Conservation (phyloP, 768 basidiomycete genomes). For the Fomitopsis pulvina region DNA sequence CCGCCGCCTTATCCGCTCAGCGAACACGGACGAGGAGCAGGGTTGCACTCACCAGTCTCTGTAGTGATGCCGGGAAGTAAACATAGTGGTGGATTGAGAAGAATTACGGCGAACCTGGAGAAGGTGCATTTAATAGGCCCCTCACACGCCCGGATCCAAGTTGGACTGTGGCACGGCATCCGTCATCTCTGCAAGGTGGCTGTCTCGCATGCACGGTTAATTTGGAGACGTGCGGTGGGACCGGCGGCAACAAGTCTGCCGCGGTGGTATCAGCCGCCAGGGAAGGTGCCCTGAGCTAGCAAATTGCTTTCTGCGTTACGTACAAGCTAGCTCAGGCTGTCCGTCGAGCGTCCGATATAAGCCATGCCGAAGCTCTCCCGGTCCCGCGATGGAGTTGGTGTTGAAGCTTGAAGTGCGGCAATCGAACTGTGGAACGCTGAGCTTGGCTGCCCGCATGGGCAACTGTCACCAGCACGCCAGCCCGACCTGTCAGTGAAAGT, state of each 20-base stretch:
- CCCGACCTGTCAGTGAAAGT: no score
- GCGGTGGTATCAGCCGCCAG: neutral
- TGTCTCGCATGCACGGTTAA: neutral
- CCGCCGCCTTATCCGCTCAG: neutral
- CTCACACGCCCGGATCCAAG: neutral
- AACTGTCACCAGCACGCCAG: no score
- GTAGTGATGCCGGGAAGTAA: constrained; percentile 9
- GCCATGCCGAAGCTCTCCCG: neutral
- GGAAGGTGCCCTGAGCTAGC: neutral
- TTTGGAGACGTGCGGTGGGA: neutral
- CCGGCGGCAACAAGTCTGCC: neutral
- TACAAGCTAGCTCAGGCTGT: neutral
- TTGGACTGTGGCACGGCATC: neutral
- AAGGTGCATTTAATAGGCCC: neutral
- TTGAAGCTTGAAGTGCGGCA: no score
- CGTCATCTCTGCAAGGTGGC: neutral
- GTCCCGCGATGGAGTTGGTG: no score
- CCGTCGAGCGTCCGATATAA: neutral
- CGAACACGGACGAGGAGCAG: neutral
- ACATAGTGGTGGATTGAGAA: constrained; percentile 4
- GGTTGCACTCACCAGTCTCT: constrained; percentile 11
- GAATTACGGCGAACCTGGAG: neutral
- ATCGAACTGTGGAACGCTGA: no score
- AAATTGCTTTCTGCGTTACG: neutral
- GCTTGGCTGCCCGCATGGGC: no score